These are phyloP conservation scores for Pisolithus albus DNA, from an alignment of 768 basidiomycete species.

Conservation along the genomic window DNA sequence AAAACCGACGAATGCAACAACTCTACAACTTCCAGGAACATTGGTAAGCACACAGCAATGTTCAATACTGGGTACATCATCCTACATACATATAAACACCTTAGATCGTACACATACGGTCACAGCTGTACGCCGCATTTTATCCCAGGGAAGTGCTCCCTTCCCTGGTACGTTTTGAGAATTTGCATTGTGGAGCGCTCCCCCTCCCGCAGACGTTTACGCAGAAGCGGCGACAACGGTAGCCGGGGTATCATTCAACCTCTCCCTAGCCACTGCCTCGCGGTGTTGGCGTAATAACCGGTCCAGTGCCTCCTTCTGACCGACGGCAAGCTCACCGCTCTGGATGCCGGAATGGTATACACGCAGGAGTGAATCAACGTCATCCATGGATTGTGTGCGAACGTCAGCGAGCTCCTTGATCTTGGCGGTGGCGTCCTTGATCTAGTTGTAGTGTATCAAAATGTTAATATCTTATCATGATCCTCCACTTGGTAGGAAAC, in stretches of 20 bases:
- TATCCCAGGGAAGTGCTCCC: background rate
- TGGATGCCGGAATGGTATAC: conserved; percentile 93
- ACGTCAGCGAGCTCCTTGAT: conserved; percentile 99
- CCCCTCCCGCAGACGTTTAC: background rate
- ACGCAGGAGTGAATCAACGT: conserved; percentile 94
- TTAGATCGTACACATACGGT: background rate
- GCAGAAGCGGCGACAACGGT: background rate
- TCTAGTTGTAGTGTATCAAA: conserved; percentile 30
- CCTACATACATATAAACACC: background rate
- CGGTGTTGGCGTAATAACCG: conserved; percentile 77
- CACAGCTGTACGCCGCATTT: background rate
- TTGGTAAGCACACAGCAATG: too few species aligned
- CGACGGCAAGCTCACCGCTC: conserved; percentile 85
- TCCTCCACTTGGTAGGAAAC: background rate
- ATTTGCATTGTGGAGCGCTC: background rate
- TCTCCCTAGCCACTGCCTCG: conserved; percentile 17
- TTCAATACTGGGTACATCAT: background rate
- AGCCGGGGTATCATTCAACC: conserved; percentile 6
- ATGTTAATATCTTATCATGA: conserved; percentile 6
- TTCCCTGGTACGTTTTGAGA: background rate
- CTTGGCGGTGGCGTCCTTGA: conserved; percentile 98
- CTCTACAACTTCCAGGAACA: too few species aligned
- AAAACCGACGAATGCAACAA: too few species aligned
- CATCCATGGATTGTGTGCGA: conserved; percentile 97
- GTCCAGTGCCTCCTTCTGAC: conserved; percentile 90